These are phyloP conservation scores for Boletus holoroseus DNA, from an alignment of 1,284 basidiomycete genomes.

Conservation along the genomic window DNA sequence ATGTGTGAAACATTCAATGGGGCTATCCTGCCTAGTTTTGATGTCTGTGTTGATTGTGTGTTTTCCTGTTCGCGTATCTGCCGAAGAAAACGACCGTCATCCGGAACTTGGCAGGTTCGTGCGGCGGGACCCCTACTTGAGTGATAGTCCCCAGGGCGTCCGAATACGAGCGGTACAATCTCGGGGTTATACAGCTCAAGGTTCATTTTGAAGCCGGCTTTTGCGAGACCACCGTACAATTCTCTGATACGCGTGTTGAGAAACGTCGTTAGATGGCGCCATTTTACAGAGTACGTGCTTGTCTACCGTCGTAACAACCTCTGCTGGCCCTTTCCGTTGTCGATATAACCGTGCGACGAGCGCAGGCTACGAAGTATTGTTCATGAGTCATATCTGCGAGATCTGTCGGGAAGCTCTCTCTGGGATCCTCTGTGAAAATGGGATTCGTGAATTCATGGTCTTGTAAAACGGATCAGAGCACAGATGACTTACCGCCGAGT, in stretches of 20 bases:
- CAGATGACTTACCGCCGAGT: constrained; percentile 23
- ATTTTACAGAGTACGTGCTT: too few relatives aligned
- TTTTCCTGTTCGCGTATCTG: constrained; percentile 42
- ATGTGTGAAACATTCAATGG: constrained; percentile 40
- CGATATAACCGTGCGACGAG: constrained; percentile 1
- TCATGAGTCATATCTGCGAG: constrained; percentile 4
- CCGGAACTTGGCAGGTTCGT: too few relatives aligned
- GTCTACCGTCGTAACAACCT: constrained; percentile 1
- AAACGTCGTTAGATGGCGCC: too few relatives aligned
- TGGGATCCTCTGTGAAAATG: not conserved
- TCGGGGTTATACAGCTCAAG: constrained; percentile 41
- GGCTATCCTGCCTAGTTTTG: constrained; percentile 44
- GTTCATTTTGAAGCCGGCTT: constrained; percentile 43
- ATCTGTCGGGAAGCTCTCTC: constrained; percentile 1
- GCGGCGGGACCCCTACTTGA: too few relatives aligned
- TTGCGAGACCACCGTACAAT: constrained; percentile 41
- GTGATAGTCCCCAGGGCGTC: too few relatives aligned
- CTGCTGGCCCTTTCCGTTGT: not conserved
- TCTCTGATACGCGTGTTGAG: constrained; percentile 24
- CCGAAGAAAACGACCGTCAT: not conserved
- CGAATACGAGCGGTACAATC: constrained; percentile 40
- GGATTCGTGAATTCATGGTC: not conserved
- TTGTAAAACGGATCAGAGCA: not conserved
- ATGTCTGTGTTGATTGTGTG: constrained; percentile 48
- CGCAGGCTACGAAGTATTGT: not conserved